phyloP scores from a whole-genome alignment of 108 stramenopile species.

The Discostella pseudostelligera region DNA sequence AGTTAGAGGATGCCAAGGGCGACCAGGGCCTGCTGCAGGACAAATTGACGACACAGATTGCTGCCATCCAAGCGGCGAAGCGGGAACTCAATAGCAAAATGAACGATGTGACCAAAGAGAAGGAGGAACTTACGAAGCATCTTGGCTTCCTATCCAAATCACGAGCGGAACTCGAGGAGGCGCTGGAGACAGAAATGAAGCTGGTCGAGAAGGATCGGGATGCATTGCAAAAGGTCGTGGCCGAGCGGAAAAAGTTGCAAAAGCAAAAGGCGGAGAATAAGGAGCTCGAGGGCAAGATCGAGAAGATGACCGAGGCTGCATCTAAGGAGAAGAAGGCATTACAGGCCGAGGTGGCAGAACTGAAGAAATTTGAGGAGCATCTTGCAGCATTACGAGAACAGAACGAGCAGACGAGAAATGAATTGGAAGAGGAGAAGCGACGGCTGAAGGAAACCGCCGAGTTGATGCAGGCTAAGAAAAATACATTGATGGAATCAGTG shows the following conservation, averaged over 20 bases:
- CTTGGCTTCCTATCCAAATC: conserved; percentile 28
- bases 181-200: conserved; percentile 30
- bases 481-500: conserved; percentile 27
- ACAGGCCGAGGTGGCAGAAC: conserved; percentile 23
- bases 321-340: conserved; percentile 31
- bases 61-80: conserved; percentile 24
- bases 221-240: conserved; percentile 21
- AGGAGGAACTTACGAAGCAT: conserved; percentile 33
- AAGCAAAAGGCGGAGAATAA: conserved; percentile 38
- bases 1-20: conserved; percentile 10
- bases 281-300: conserved; percentile 30
- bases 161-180: conserved; percentile 24
- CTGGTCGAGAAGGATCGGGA: conserved; percentile 30
- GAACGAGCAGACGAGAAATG: conserved; percentile 18
- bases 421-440: conserved; percentile 27
- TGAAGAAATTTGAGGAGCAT: conserved; percentile 29
- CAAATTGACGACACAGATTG: conserved; percentile 20
- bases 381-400: conserved; percentile 5
- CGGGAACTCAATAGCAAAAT: conserved; percentile 16
- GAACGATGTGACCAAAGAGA: conserved; percentile 20
- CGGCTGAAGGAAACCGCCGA: conserved; percentile 16
- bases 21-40: conserved; percentile 22
- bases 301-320: conserved; percentile 28
- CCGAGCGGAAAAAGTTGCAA: conserved; percentile 26
- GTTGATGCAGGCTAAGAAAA: conserved; percentile 23